A percentile compares a stretch with the other conserved stretches of the same genome.
Conservation (phyloP, 768 basidiomycete genomes). For the Naematelia aurantialba region DNA sequence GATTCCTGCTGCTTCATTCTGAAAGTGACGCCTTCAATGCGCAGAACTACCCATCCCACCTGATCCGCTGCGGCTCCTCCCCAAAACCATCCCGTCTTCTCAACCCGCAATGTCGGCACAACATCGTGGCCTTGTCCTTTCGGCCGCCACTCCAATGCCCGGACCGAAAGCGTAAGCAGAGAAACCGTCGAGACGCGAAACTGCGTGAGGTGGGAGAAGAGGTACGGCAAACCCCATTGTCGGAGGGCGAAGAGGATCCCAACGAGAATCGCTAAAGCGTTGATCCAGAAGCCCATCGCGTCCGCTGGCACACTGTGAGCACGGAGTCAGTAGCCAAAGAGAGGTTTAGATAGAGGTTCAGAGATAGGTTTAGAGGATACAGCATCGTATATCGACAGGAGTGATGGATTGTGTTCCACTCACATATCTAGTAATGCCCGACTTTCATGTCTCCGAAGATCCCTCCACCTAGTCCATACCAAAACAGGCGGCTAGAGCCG, state of each 20-base stretch:
- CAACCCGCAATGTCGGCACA: slow-evolving; percentile 28
- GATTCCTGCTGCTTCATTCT: slow-evolving; percentile 15
- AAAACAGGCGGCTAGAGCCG: no score
- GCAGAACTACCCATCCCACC: slow-evolving; percentile 22
- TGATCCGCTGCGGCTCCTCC: slow-evolving; percentile 21
- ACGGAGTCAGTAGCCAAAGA: no score
- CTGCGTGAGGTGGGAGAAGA: slow-evolving; percentile 10
- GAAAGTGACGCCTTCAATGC: slow-evolving; percentile 31
- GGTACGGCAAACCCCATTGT: slow-evolving; percentile 20
- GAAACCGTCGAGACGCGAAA: slow-evolving; percentile 21
- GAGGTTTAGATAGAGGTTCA: no score
- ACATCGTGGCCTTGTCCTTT: slow-evolving; percentile 4
- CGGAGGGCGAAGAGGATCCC: slow-evolving; percentile 18
- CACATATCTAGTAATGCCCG: no score
- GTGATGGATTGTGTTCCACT: no score
- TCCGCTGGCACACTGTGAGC: no score
- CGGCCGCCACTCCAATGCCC: slow-evolving; percentile 40
- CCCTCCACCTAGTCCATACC: no score
- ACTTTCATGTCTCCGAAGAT: no score
- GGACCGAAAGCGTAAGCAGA: slow-evolving; percentile 12
- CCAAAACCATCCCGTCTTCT: slow-evolving; percentile 28
- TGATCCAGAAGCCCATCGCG: no score
- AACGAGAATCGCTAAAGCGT: no score
- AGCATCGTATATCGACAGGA: no score
- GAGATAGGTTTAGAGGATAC: no score